Evolutionary conservation across 2,329 filamentous ascomycete species (phyloP).

Genomic region (Colletotrichum sp.): DNA sequence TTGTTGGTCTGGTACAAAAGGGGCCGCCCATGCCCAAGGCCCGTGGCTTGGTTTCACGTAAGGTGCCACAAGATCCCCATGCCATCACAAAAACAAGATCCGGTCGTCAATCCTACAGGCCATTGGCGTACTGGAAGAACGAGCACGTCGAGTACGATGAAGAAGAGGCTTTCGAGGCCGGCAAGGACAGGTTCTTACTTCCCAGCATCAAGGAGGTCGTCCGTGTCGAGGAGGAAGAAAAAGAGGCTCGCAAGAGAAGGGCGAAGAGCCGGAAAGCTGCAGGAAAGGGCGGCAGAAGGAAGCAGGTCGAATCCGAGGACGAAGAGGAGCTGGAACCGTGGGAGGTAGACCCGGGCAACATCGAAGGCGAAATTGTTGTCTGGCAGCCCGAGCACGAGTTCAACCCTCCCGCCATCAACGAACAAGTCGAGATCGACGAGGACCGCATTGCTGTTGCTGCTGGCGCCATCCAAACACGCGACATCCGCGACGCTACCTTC

Average conservation of each 20-base stretch:
- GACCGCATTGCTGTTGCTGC: conserved; percentile 63
- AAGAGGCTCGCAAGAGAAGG: conserved; percentile 26
- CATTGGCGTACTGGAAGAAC: conserved; percentile 85
- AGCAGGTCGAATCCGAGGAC: conserved; percentile 47
- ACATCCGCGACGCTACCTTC: conserved; percentile 74
- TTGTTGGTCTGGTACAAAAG: conserved; percentile 52
- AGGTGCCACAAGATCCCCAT: conserved; percentile 53
- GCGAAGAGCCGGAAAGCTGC: conserved; percentile 28
- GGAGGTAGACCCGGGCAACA: conserved; percentile 70
- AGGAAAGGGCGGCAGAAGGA: conserved; percentile 30
- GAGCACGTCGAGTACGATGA: conserved; percentile 77
- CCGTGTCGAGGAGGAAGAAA: conserved; percentile 68
- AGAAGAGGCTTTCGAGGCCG: conserved; percentile 55
- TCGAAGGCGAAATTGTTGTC: conserved; percentile 66
- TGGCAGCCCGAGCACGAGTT: conserved; percentile 67
- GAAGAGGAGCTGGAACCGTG: conserved; percentile 69
- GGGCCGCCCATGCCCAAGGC: conserved; percentile 61
- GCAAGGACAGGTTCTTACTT: conserved; percentile 56
- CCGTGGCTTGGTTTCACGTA: conserved; percentile 58
- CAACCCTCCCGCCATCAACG: conserved; percentile 52
- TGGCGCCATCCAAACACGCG: conserved; percentile 60
- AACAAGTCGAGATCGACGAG: conserved; percentile 57
- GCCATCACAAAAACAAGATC: conserved; percentile 70
- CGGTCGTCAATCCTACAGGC: conserved; percentile 78
- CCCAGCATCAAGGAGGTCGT: conserved; percentile 79